phyloP scores from a whole-genome alignment of 176 grass and related monocot species.

The Oryza glaberrima region DNA sequence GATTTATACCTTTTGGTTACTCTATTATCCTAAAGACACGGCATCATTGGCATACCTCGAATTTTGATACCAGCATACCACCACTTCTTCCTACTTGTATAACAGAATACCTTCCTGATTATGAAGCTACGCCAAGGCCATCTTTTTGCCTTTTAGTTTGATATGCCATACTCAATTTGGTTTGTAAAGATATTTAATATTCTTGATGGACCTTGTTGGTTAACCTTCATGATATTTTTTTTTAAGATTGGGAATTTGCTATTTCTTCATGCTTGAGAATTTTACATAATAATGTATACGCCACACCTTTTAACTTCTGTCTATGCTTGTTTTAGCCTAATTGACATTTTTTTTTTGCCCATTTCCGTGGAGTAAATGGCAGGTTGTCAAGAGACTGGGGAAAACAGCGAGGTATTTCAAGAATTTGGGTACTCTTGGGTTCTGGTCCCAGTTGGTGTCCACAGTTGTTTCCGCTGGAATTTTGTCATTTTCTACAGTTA shows the following conservation, averaged over 20 bases:
- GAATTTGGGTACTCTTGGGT: slow-evolving; percentile 82
- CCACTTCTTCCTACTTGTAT: background rate
- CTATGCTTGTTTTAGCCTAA: background rate
- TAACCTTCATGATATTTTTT: background rate
- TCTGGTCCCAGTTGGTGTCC: slow-evolving; percentile 90
- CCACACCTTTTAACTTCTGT: background rate
- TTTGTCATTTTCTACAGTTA: slow-evolving; percentile 85
- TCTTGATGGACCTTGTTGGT: background rate
- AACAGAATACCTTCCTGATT: background rate
- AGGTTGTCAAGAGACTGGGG: slow-evolving; percentile 88
- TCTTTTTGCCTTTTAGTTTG: background rate
- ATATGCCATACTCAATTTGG: background rate
- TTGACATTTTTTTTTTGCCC: background rate
- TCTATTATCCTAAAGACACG: background rate
- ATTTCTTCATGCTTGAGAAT: background rate
- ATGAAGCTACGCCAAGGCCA: background rate
- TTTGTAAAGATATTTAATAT: background rate
- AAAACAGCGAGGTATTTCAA: slow-evolving; percentile 92
- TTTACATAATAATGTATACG: slow-evolving; percentile 4
- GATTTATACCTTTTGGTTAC: background rate
- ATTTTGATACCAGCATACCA: background rate
- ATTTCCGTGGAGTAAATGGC: slow-evolving; percentile 27
- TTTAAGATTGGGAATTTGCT: background rate
- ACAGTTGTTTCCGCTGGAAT: slow-evolving; percentile 86
- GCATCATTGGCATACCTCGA: background rate